phyloP scores from a whole-genome alignment of 352 stramenopile species.

The Globisporangium okanoganense region DNA sequence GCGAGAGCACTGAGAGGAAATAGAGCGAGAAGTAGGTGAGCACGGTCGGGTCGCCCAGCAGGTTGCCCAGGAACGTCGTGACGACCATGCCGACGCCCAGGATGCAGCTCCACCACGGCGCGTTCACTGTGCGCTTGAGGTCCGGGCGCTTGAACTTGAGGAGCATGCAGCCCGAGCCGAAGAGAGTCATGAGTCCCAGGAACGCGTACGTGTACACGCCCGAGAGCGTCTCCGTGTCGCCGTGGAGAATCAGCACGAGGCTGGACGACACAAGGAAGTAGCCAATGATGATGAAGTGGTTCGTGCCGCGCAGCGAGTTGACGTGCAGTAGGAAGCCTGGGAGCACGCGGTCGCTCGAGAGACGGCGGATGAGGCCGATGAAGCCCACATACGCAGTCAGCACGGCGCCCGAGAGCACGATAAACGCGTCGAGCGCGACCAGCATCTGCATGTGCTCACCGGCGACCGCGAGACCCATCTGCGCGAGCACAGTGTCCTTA shows the following conservation, averaged over 20 bases:
- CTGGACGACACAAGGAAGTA: slow-evolving; percentile 89
- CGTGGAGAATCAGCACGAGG: slow-evolving; percentile 87
- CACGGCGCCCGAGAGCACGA: slow-evolving; percentile 92
- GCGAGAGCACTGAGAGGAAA: slow-evolving; percentile 72
- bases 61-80: slow-evolving; percentile 80
- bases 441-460: slow-evolving; percentile 70
- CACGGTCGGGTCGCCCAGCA: slow-evolving; percentile 81
- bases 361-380: slow-evolving; percentile 87
- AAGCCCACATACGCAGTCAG: slow-evolving; percentile 94
- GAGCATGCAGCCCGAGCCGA: slow-evolving; percentile 91
- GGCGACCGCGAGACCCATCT: slow-evolving; percentile 85
- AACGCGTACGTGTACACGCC: slow-evolving; percentile 96
- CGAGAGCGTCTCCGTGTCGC: slow-evolving; percentile 89
- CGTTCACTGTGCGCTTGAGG: slow-evolving; percentile 83
- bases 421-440: slow-evolving; percentile 91
- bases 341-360: slow-evolving; percentile 89
- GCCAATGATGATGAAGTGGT: slow-evolving; percentile 91
- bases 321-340: slow-evolving; percentile 74
- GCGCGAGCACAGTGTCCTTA: slow-evolving; percentile 88
- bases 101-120: slow-evolving; percentile 86
- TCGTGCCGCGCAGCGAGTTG: slow-evolving; percentile 84
- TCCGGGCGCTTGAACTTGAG: slow-evolving; percentile 94
- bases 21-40: slow-evolving; percentile 90
- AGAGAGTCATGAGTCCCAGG: slow-evolving; percentile 93
- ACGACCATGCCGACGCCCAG: slow-evolving; percentile 80